Conservation (phyloP, 768 basidiomycete genomes). For the Psilocybe cyanescens region DNA sequence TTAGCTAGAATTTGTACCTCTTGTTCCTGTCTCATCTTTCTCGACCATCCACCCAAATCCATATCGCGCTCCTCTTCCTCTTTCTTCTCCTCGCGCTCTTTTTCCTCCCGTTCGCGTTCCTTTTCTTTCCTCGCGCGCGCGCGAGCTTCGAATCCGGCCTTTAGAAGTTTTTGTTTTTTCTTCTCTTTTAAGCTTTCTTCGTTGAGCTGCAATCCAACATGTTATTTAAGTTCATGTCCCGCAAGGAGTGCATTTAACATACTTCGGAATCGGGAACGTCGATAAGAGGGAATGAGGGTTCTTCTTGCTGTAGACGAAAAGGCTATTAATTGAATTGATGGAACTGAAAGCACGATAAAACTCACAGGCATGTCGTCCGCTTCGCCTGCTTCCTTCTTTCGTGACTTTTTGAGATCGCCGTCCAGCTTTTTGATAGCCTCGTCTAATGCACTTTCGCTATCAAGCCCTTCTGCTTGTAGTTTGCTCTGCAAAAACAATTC, state of each 20-base stretch:
- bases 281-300: slow-evolving; percentile 88
- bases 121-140: slow-evolving; percentile 85
- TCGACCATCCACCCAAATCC: slow-evolving; percentile 77
- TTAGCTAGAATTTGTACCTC: slow-evolving; percentile 50
- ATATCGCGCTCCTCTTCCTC: slow-evolving; percentile 79
- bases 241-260: slow-evolving; percentile 20
- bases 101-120: slow-evolving; percentile 80
- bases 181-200: slow-evolving; percentile 95
- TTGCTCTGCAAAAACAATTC: slow-evolving; percentile 43
- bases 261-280: slow-evolving; percentile 91
- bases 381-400: slow-evolving; percentile 76
- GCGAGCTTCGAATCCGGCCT: slow-evolving; percentile 92
- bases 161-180: slow-evolving; percentile 88
- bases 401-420: slow-evolving; percentile 68
- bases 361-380: slow-evolving; percentile 66
- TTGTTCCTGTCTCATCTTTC: slow-evolving; percentile 75
- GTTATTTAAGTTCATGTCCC: neutral
- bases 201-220: slow-evolving; percentile 56
- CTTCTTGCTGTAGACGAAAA: slow-evolving; percentile 53
- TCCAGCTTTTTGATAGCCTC: slow-evolving; percentile 89
- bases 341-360: neutral
- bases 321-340: neutral
- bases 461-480: slow-evolving; percentile 70
- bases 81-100: slow-evolving; percentile 66
- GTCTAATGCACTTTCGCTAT: slow-evolving; percentile 79